phyloP scores from a whole-genome alignment of 441 rosid species.

The Arabidopsis hybrid region DNA sequence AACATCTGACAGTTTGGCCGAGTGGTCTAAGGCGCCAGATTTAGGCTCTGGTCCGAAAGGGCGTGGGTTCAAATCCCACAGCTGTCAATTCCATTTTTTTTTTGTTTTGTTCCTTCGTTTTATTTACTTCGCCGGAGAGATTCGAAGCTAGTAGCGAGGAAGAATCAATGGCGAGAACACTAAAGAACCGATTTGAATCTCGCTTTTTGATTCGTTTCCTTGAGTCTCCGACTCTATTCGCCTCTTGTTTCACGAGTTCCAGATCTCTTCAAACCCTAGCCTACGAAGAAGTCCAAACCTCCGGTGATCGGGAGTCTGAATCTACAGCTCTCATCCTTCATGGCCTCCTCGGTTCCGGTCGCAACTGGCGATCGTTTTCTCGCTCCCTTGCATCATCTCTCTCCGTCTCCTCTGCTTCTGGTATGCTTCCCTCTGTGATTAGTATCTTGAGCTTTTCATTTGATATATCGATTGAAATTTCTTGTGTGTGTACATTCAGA shows the following conservation, averaged over 20 bases:
- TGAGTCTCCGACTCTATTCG: slow-evolving; percentile 39
- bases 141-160: not conserved
- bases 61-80: slow-evolving; percentile 99
- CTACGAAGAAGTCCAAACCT: slow-evolving; percentile 70
- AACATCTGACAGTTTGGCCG: slow-evolving; percentile 31
- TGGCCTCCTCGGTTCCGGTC: slow-evolving; percentile 86
- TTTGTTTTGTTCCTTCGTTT: not conserved
- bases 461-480: not conserved
- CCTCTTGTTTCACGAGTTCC: slow-evolving; percentile 31
- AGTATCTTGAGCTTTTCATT: not conserved
- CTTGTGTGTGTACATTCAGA: slow-evolving; percentile 40
- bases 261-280: slow-evolving; percentile 74
- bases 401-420: slow-evolving; percentile 55
- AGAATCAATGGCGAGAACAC: slow-evolving; percentile 54
- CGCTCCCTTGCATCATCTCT: slow-evolving; percentile 70
- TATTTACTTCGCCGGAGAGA: slow-evolving; percentile 3
- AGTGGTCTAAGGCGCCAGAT: slow-evolving; percentile 99
- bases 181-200: slow-evolving; percentile 34
- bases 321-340: slow-evolving; percentile 82
- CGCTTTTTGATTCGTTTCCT: slow-evolving; percentile 49
- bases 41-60: slow-evolving; percentile 99
- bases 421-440: slow-evolving; percentile 32
- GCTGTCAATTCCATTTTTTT: not conserved
- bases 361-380: slow-evolving; percentile 93
- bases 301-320: slow-evolving; percentile 50